Base-by-base conservation (phyloP, 2,329 filamentous ascomycete genomes). In the Fonsecaea pugnacius region DNA sequence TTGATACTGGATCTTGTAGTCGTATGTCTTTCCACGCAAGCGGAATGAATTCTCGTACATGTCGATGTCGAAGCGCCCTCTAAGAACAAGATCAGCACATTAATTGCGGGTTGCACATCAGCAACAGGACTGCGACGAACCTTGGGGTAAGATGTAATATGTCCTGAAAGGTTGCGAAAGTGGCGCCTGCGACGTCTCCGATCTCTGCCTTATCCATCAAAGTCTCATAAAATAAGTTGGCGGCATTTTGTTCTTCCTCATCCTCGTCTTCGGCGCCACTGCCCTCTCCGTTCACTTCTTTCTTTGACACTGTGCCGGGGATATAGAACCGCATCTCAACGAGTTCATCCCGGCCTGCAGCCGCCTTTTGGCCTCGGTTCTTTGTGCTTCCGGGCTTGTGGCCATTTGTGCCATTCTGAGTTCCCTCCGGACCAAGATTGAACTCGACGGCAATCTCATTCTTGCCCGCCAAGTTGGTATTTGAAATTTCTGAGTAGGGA, bases 281-380 rank as follows among this genome's bases (percentile, higher is more conserved):
- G n/a, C 75, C 76, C 5, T 90, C 89, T 73, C 90, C 90, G n/a
- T 75, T 74, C 75, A 91, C 91, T 71, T 86, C 84, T 70, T 85
- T 86, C 76, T 85, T 87, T 18, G 91, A 91, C 2, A 92, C 90
- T 5, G 90, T 92, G 56, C 95, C 95, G 1, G 95, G 95, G 55
- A 99, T 96, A 78, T 99, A 99, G 82, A 99, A 97, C 67, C 95
- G 89, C 91, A 99, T 97, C 81, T 99, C 95, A 18, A 97, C 93
- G 53, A 99, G 84, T 79, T 99, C 94, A 73, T 99, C 95, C 65
- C 88, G 87, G 27, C 91, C 92, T 18, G 91, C 93, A 3, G 91
- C 91, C 32, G 92, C 90, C 80, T 97, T 98, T 76, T 91, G 93
- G 67, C 94, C 93, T 72, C 91, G 89, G 63, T 80, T 81, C 84